Percentiles rank a stretch among this genome's conserved stretches.
phyloP scores from a whole-genome alignment of 768 basidiomycete species.

The Lanmaoa pseudosensibilis region DNA sequence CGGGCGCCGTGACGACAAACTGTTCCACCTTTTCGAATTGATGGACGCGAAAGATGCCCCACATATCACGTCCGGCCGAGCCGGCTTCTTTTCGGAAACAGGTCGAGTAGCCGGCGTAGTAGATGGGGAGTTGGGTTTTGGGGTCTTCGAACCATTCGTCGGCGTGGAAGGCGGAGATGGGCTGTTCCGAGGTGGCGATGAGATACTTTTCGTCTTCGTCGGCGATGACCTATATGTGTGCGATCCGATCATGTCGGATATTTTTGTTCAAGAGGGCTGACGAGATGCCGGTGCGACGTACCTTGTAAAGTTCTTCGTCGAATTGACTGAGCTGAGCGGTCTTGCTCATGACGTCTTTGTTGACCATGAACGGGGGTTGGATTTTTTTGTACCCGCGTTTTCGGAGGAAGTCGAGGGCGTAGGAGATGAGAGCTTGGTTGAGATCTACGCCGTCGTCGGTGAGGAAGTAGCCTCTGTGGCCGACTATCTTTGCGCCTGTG shows the following conservation, averaged over 20 bases:
- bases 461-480: conserved; percentile 96
- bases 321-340: conserved; percentile 98
- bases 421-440: conserved; percentile 93
- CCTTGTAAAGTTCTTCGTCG: conserved; percentile 98
- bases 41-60: conserved; percentile 99
- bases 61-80: conserved; percentile 95
- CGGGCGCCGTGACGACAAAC: conserved; percentile 93
- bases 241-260: neutral
- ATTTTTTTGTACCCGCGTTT: conserved; percentile 86
- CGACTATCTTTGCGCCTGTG: conserved; percentile 87
- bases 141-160: conserved; percentile 99
- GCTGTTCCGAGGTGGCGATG: conserved; percentile 98
- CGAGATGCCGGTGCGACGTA: conserved; percentile 28
- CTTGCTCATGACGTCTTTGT: conserved; percentile 95
- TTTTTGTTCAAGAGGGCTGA: neutral
- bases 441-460: conserved; percentile 95
- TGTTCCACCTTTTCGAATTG: conserved; percentile 99
- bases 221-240: conserved; percentile 63
- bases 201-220: conserved; percentile 96
- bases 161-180: conserved; percentile 92
- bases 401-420: conserved; percentile 91
- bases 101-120: conserved; percentile 87
- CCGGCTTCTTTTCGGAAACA: conserved; percentile 99
- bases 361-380: conserved; percentile 98
- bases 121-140: conserved; percentile 86